Evolutionary conservation across 768 basidiomycete species (phyloP), one percentile per base, ranked within the genome.

Genomic region (Mycena vitilis): DNA sequence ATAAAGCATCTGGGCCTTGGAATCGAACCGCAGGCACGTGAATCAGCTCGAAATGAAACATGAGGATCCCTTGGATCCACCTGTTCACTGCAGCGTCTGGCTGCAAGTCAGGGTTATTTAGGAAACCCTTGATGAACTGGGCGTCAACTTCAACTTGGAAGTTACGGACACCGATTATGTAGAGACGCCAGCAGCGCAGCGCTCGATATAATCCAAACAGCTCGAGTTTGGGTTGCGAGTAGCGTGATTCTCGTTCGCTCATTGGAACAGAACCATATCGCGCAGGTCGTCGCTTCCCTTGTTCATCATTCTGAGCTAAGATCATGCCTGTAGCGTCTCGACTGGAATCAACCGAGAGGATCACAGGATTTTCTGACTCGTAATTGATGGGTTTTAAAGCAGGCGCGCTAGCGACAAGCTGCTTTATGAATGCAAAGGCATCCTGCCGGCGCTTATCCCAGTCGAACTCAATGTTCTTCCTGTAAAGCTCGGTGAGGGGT

Each of bases 381-480:
- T 82, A 82, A 60, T 82, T 72, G 34, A 82, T 78, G 0, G 79
- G 72, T 2, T 60, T 48, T 5, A 81, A 62, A 2, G 74, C 76
- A 15, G 80, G 78, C 10, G 67, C 60, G 18, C 25, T 20, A 0
- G 65, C 22, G 9, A 75, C 52, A 22, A 51, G 23, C 25, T 53
- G 23, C 44, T 75, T 75, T 0, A 75, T 12, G 6, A 44, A 37
- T 2, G 73, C 42, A 54, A 79, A 77, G 4, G 79, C 76, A 37
- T 66, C 34, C 23, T 76, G 59, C 30, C 73, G 25, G n/a, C 58
- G 38, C 4, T 74, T 63, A 34, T 60, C 64, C 77, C 79, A 82
- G 30, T 45, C 63, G 63, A 81, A 81, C 4, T 75, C 72, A 22
- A 13, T 38, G n/a, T 66, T 54, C 40, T 69, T 68, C 4, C 63